Percentiles rank a stretch among this genome's conserved stretches.
These are phyloP conservation scores for Candida glaebosa DNA, from an alignment of 805 yeast species.

Conservation along the genomic window DNA sequence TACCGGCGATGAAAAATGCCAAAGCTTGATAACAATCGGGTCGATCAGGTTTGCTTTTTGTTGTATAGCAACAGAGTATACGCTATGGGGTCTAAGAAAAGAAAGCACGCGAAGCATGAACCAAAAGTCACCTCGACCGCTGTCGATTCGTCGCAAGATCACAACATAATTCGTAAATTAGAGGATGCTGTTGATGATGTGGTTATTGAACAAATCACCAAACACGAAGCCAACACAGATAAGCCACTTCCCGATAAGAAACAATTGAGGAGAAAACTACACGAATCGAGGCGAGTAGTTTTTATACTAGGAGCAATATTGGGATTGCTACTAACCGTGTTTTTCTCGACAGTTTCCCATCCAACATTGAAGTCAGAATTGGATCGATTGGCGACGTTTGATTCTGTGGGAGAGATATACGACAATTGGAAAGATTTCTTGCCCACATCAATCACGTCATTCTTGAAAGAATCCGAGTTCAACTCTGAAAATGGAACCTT, in stretches of 20 bases:
- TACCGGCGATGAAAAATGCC: too few relatives aligned
- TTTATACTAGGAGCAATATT: slow-evolving; percentile 70
- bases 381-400: slow-evolving; percentile 51
- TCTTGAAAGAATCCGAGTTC: slow-evolving; percentile 54
- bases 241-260: neutral
- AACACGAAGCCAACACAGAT: neutral
- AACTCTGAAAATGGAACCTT: slow-evolving; percentile 27
- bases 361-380: slow-evolving; percentile 42
- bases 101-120: neutral
- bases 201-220: neutral
- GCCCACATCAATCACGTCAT: slow-evolving; percentile 61
- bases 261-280: slow-evolving; percentile 19
- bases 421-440: slow-evolving; percentile 58
- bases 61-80: too few relatives aligned
- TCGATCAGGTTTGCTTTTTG: too few relatives aligned
- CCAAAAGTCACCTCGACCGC: neutral
- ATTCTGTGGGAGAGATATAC: slow-evolving; percentile 52
- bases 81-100: slow-evolving; percentile 1
- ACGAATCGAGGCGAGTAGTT: slow-evolving; percentile 54
- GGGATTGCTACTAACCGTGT: slow-evolving; percentile 64
- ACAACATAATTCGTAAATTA: neutral
- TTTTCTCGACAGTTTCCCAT: slow-evolving; percentile 44
- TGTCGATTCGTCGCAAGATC: neutral
- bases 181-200: neutral
- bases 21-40: too few relatives aligned